A percentile compares a stretch with the other conserved stretches of the same genome.
phyloP scores from a whole-genome alignment of 2,329 filamentous ascomycete genomes.

The Pseudogymnoascus sp. region DNA sequence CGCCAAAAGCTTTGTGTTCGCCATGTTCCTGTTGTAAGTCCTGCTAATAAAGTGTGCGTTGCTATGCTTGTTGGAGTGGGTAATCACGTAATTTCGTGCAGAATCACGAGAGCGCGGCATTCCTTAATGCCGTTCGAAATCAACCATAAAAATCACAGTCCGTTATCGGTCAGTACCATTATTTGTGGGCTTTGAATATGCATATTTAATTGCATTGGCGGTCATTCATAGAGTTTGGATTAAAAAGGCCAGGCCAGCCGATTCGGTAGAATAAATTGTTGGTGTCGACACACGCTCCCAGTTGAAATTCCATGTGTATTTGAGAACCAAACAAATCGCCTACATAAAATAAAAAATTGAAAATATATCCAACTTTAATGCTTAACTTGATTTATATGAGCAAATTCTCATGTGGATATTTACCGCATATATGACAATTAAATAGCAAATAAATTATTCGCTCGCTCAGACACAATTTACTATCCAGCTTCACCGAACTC shows the following conservation, averaged over 20 bases:
- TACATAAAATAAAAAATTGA: background rate
- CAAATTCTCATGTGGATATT: background rate
- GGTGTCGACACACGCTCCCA: background rate
- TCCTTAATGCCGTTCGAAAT: background rate
- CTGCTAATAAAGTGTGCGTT: background rate
- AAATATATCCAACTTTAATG: too few species aligned
- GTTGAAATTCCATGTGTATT: background rate
- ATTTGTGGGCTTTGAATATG: background rate
- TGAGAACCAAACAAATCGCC: background rate
- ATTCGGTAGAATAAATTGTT: background rate
- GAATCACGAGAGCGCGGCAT: background rate
- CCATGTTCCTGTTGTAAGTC: background rate
- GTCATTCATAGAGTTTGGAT: background rate
- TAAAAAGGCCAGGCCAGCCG: background rate
- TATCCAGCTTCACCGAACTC: background rate
- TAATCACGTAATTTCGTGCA: background rate
- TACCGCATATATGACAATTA: background rate
- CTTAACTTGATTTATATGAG: background rate
- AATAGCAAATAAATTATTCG: background rate
- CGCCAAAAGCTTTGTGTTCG: background rate
- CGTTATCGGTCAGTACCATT: background rate
- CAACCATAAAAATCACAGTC: background rate
- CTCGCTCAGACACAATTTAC: background rate
- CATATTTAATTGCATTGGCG: background rate
- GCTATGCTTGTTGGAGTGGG: background rate